Evolutionary conservation across 164 flowering plant species (phyloP), one percentile per base, ranked within the genome.

Genomic region (Tinospora cordifolia): DNA sequence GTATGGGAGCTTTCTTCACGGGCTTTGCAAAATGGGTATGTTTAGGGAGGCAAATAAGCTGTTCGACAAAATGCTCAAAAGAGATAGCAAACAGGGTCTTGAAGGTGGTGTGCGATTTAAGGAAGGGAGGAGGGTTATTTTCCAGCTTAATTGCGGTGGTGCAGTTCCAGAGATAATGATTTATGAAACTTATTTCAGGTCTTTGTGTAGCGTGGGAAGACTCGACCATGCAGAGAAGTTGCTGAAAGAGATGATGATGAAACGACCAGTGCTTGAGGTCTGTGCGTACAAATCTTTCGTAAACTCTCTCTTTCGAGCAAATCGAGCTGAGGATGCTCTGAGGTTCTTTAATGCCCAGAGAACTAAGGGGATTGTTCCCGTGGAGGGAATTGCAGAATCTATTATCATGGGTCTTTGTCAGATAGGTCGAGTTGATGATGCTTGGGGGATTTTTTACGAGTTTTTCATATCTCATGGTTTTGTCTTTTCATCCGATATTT

Each of bases 231-330:
- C 86, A 8, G 80, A 81, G 72, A 59, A 59, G 24, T 46, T 83
- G 73, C 67, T 83, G 76, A 83, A 79, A 66, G 78, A 74, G 74
- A 79, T 81, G 82, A 74, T 83, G 81, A 72, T 65, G 58, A 77
- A 69, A 73, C 77, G 71, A 71, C 44, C 49, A 0, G 64, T 77
- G 63, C 75, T 72, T 3, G 79, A 83, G 66, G 63, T 74, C 41
- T 83, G 86, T 69, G 80, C 81, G 19, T 69, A 79, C 71, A 75
- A 70, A 14, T 72, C 78, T 34, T 83, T 81, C 69, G 69, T 83
- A 8, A 81, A 74, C 70, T 82, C 82, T 17, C 79, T 83, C 60
- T 79, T 74, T 71, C 72, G 30, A 63, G 82, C 76, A 1, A 82
- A 78, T 59, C 73, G 83, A 25, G 77, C 72, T 62, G 78, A 72